These are phyloP conservation scores for Beauveria rudraprayagi DNA, from an alignment of 2,329 filamentous ascomycete genomes.

Conservation along the genomic window DNA sequence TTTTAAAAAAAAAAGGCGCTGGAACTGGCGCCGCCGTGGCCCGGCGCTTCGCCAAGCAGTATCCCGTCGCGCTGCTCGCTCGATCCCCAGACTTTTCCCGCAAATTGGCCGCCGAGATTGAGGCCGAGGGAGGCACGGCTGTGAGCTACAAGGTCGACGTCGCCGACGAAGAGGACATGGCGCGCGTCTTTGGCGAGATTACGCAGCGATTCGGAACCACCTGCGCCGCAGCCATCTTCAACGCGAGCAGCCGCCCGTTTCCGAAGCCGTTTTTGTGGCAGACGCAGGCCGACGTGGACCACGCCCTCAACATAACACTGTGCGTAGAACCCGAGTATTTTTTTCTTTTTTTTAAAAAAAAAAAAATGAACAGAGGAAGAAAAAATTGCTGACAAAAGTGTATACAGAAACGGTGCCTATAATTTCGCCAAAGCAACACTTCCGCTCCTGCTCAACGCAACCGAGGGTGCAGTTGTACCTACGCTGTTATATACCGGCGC, in stretches of 20 bases:
- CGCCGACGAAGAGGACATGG: not conserved
- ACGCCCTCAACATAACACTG: constrained; percentile 5
- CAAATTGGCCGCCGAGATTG: constrained; percentile 1
- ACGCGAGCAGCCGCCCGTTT: constrained; percentile 11
- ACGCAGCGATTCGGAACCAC: not conserved
- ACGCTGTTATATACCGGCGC: constrained; percentile 10
- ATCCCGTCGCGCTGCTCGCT: constrained; percentile 9
- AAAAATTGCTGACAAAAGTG: not conserved
- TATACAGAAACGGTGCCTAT: constrained; percentile 4
- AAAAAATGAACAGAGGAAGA: too few species aligned
- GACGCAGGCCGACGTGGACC: not conserved
- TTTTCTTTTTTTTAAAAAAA: too few species aligned
- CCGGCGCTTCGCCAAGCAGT: constrained; percentile 7
- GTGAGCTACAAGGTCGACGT: constrained; percentile 8
- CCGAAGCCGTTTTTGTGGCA: constrained; percentile 13
- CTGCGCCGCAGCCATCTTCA: constrained; percentile 10
- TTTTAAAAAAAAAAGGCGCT: not conserved
- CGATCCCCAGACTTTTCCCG: not conserved
- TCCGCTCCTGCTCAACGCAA: constrained; percentile 3
- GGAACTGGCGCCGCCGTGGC: constrained; percentile 9
- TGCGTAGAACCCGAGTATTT: not conserved
- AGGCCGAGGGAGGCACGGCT: constrained; percentile 7
- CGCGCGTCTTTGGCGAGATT: constrained; percentile 1
- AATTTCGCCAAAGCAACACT: constrained; percentile 4
- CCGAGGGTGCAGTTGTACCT: not conserved